Evolutionary conservation across 768 basidiomycete species (phyloP), one percentile per base, ranked within the genome.

Genomic region (Mycena sanguinolenta): DNA sequence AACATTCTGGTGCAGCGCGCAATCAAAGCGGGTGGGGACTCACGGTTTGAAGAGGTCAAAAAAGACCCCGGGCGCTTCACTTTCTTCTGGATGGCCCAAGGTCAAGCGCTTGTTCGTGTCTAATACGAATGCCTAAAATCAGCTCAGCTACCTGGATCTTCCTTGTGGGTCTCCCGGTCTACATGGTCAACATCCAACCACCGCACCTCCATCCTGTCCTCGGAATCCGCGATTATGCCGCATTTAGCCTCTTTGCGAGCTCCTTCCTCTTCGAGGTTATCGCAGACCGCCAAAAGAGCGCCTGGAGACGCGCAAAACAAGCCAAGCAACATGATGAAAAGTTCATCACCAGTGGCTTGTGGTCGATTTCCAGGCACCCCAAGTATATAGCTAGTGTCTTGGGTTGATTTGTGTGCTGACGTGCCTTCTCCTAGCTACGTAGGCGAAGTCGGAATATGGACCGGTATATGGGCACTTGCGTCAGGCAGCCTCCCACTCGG

Each of bases 401-500:
- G 28, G 13, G 10, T 25, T 32, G 36, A 14, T 49, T 34, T 9
- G 27, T 52, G 27, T 36, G 19, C 28, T 65, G 64, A 63, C 42
- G 49, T 12, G 8, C 27, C 27, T 55, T 38, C 39, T 49, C 17
- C 16, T 65, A 93, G 92, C 79, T 93, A 93, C 75, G 85, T 92
- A 39, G 91, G 89, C 21, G 92, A 94, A 81, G 84, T 92, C 4
- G 88, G 90, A 7, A 83, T 94, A 49, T 92, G 91, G 90, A 84
- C 85, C 1, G 90, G 90, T 2, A 88, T 93, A 17, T 92, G 88
- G 84, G 82, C 86, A 4, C 78, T 92, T 21, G 87, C 90, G 2
- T 81, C 86, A 1, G 71, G 83, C 5, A 83, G 87, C 2, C 81
- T 86, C 71, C 88, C 89, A 12, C 66, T 74, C 16, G 83, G 82